Conservation (phyloP, 2,329 filamentous ascomycete species). For the Beauveria bassiana region DNA sequence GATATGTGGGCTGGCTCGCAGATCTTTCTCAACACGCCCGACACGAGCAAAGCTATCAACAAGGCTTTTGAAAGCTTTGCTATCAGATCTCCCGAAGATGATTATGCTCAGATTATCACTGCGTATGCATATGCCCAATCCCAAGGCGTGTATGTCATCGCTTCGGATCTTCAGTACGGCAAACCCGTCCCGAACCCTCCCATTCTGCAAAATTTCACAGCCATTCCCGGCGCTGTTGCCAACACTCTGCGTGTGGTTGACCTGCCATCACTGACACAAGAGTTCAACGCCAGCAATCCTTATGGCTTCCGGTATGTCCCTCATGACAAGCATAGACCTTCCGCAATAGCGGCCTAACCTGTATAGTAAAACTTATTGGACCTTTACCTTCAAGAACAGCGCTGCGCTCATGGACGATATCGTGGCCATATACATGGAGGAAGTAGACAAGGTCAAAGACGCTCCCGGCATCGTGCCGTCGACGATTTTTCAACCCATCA, state of each 20-base stretch:
- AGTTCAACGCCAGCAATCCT: slow-evolving; percentile 18
- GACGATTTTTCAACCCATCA: slow-evolving; percentile 33
- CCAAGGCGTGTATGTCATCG: slow-evolving; percentile 13
- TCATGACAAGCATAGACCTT: not conserved
- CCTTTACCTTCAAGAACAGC: slow-evolving; percentile 15
- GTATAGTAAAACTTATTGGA: slow-evolving; percentile 18
- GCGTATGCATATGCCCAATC: slow-evolving; percentile 18
- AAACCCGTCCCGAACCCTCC: slow-evolving; percentile 15
- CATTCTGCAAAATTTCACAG: slow-evolving; percentile 17
- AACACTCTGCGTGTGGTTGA: slow-evolving; percentile 15
- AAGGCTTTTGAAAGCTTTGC: slow-evolving; percentile 17
- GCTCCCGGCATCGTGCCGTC: slow-evolving; percentile 20
- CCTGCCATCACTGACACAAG: slow-evolving; percentile 15
- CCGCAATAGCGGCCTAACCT: not conserved
- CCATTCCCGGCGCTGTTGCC: slow-evolving; percentile 14
- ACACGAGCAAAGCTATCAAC: slow-evolving; percentile 16
- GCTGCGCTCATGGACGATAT: slow-evolving; percentile 17
- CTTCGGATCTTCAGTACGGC: slow-evolving; percentile 16
- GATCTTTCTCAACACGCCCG: slow-evolving; percentile 22
- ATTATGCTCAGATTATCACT: slow-evolving; percentile 17
- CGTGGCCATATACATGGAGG: slow-evolving; percentile 17
- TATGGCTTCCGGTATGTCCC: slow-evolving; percentile 17
- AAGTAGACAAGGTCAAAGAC: slow-evolving; percentile 16
- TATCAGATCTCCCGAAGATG: slow-evolving; percentile 15
- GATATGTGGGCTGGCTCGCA: slow-evolving; percentile 31